These are phyloP conservation scores for Chloranthus sessilifolius DNA, from an alignment of 164 flowering plant species.

Conservation along the genomic window DNA sequence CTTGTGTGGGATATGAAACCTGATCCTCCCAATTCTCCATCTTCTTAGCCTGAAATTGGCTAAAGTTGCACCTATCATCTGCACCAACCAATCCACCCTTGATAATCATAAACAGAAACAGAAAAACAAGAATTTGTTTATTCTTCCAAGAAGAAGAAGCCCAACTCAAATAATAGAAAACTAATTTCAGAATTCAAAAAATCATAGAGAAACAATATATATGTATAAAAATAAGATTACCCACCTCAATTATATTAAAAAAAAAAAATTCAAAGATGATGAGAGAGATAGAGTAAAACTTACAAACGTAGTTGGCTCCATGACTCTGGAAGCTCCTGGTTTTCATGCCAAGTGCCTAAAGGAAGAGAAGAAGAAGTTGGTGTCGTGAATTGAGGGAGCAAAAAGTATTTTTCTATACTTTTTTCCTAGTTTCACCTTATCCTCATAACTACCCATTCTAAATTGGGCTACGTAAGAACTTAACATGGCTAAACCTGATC, in stretches of 20 bases:
- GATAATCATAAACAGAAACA: not conserved
- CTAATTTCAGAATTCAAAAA: not conserved
- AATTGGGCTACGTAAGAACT: too few relatives aligned
- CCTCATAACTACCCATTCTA: too few relatives aligned
- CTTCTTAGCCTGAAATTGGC: conserved; percentile 38
- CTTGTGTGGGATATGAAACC: conserved; percentile 29
- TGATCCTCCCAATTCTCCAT: conserved; percentile 67
- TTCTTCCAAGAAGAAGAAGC: too few relatives aligned
- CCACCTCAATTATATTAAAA: too few relatives aligned
- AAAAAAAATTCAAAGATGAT: conserved; percentile 14
- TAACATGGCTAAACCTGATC: too few relatives aligned
- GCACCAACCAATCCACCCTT: conserved; percentile 63
- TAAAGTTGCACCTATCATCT: conserved; percentile 35
- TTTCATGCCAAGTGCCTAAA: conserved; percentile 14
- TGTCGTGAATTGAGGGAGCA: conserved; percentile 7
- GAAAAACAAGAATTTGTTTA: not conserved
- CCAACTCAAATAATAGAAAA: not conserved
- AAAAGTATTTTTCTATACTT: too few relatives aligned
- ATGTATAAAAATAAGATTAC: not conserved
- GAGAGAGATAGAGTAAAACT: conserved; percentile 20
- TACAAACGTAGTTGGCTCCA: conserved; percentile 84
- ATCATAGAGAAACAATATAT: not conserved
- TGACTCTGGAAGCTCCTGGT: conserved; percentile 53
- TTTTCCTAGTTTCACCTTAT: too few relatives aligned
- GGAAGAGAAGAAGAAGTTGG: conserved; percentile 11